These are phyloP conservation scores for Nidula microcarpa DNA, from an alignment of 768 basidiomycete species.

Conservation along the genomic window DNA sequence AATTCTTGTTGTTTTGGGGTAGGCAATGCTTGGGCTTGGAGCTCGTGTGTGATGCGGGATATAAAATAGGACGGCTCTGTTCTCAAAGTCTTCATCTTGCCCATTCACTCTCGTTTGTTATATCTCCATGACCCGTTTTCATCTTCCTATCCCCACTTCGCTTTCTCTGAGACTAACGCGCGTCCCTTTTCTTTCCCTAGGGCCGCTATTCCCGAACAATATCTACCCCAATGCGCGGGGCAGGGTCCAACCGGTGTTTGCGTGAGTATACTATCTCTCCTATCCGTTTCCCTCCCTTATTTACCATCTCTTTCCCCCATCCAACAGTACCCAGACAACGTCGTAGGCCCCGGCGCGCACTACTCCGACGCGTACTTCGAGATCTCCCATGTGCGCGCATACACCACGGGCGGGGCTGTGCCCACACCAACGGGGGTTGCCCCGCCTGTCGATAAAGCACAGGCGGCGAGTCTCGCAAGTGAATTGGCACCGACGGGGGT, in stretches of 20 bases:
- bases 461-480: not conserved
- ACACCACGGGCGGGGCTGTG: slow-evolving; percentile 3
- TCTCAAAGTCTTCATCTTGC: too few species aligned
- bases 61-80: too few species aligned
- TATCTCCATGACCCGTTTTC: not conserved
- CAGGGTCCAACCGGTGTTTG: slow-evolving; percentile 31
- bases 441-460: not conserved
- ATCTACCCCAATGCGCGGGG: slow-evolving; percentile 31
- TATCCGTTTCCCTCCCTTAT: not conserved
- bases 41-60: not conserved
- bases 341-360: slow-evolving; percentile 37
- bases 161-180: too few species aligned
- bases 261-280: slow-evolving; percentile 14
- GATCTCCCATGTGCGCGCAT: slow-evolving; percentile 54
- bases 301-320: not conserved
- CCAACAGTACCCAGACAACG: slow-evolving; percentile 45
- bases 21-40: too few species aligned
- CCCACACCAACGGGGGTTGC: not conserved
- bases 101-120: too few species aligned
- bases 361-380: slow-evolving; percentile 59
- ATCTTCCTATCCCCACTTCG: not conserved
- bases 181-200: slow-evolving; percentile 14
- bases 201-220: slow-evolving; percentile 40
- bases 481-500: not conserved
- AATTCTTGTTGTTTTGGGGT: too few species aligned